Percentiles rank a stretch among this genome's conserved stretches.
Evolutionary conservation across 2,329 filamentous ascomycete species (phyloP).

Genomic region (Byssochlamys sp.): DNA sequence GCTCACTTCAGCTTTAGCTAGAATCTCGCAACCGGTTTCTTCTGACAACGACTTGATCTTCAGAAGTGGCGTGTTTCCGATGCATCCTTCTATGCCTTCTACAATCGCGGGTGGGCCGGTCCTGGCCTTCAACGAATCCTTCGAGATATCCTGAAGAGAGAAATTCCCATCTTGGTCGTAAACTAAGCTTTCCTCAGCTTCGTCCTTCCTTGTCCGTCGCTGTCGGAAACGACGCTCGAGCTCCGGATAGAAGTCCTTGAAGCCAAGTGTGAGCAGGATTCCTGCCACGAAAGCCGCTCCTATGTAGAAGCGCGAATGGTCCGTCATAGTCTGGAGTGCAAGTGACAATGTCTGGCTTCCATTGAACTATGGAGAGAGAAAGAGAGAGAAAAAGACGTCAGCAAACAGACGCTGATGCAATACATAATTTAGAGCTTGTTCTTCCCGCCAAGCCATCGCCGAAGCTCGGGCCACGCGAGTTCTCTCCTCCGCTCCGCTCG

Average conservation of each 20-base stretch:
- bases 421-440: not conserved
- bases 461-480: constrained; percentile 17
- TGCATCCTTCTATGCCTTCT: constrained; percentile 79
- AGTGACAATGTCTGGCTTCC: not conserved
- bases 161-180: constrained; percentile 25
- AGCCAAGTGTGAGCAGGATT: constrained; percentile 62
- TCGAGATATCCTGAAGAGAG: constrained; percentile 45
- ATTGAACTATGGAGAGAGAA: not conserved
- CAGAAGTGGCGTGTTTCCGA: constrained; percentile 86
- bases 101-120: constrained; percentile 44
- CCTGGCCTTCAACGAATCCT: constrained; percentile 14
- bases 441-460: constrained; percentile 1
- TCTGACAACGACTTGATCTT: constrained; percentile 75
- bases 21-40: constrained; percentile 76
- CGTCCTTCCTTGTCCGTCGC: constrained; percentile 30
- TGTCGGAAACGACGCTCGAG: constrained; percentile 53
- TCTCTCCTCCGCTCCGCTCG: not conserved
- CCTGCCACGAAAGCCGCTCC: constrained; percentile 68
- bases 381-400: not conserved
- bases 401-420: not conserved
- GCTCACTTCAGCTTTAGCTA: constrained; percentile 75
- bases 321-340: constrained; percentile 18
- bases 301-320: constrained; percentile 44
- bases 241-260: constrained; percentile 71
- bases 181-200: not conserved